These are phyloP conservation scores for Perkinsus marinus DNA, from an alignment of 169 alveolate species.

Conservation along the genomic window DNA sequence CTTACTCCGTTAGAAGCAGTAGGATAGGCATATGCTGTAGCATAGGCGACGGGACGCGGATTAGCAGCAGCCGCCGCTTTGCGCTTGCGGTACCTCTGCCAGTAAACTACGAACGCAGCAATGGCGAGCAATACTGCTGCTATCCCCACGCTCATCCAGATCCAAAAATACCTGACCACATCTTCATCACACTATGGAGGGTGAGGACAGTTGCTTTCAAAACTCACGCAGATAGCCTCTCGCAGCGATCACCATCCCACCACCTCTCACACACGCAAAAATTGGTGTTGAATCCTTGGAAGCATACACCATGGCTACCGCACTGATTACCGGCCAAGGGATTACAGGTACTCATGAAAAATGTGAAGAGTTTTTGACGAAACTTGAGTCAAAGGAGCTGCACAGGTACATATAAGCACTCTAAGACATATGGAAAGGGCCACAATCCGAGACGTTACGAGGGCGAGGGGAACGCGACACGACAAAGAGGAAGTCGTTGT, in stretches of 20 bases:
- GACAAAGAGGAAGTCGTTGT: too few species aligned
- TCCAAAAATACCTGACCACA: not conserved
- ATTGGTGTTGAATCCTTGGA: not conserved
- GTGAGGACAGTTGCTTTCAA: not conserved
- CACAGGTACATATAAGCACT: too few species aligned
- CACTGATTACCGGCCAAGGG: not conserved
- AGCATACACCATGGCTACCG: not conserved
- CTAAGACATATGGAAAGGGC: too few species aligned
- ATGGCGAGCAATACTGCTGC: not conserved
- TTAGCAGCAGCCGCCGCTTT: not conserved
- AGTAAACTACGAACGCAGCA: not conserved
- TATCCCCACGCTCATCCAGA: not conserved
- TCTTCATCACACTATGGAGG: not conserved
- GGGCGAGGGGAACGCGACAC: too few species aligned
- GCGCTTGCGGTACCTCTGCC: not conserved
- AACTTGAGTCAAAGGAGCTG: too few species aligned
- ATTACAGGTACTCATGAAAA: not conserved
- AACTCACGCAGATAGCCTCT: not conserved
- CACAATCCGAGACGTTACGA: too few species aligned
- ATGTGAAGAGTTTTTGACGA: not conserved
- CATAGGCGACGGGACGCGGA: not conserved
- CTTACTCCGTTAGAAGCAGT: not conserved
- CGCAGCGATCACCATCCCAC: not conserved
- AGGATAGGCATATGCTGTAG: not conserved
- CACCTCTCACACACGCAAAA: not conserved